Conservation (phyloP, 768 basidiomycete species). For the Piloderma croceum region DNA sequence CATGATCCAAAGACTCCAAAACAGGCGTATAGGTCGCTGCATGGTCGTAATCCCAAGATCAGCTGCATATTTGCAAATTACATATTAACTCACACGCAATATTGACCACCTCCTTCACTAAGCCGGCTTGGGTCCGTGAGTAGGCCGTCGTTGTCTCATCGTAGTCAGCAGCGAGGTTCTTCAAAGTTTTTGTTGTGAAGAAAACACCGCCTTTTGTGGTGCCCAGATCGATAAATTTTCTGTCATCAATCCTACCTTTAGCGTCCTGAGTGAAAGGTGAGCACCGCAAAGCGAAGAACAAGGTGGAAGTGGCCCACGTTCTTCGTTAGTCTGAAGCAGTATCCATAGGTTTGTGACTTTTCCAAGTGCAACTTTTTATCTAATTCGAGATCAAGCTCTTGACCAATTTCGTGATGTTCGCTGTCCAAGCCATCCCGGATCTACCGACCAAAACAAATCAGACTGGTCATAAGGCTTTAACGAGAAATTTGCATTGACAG, state of each 20-base stretch:
- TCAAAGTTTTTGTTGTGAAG: constrained; percentile 79
- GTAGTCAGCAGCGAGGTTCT: constrained; percentile 66
- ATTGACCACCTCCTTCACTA: constrained; percentile 89
- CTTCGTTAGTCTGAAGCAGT: constrained; percentile 90
- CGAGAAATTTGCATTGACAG: constrained; percentile 4
- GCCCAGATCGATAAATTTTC: constrained; percentile 76
- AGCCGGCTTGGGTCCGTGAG: constrained; percentile 63
- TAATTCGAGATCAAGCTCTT: constrained; percentile 72
- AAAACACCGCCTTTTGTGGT: constrained; percentile 83
- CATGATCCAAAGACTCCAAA: constrained; percentile 74
- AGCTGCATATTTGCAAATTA: background rate
- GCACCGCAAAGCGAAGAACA: background rate
- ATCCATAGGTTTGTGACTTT: constrained; percentile 82
- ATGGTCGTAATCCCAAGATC: background rate
- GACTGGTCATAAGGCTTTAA: background rate
- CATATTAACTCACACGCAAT: constrained; percentile 68
- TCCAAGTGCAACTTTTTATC: constrained; percentile 97
- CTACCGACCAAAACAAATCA: constrained; percentile 19
- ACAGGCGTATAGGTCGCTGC: constrained; percentile 91
- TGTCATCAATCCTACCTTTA: constrained; percentile 54
- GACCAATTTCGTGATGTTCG: constrained; percentile 67
- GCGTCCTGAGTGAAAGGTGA: constrained; percentile 56
- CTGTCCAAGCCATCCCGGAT: constrained; percentile 76
- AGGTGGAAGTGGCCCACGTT: constrained; percentile 42
- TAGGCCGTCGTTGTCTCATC: constrained; percentile 65